phyloP scores from a whole-genome alignment of 768 basidiomycete species.

The Suillus alpinus region DNA sequence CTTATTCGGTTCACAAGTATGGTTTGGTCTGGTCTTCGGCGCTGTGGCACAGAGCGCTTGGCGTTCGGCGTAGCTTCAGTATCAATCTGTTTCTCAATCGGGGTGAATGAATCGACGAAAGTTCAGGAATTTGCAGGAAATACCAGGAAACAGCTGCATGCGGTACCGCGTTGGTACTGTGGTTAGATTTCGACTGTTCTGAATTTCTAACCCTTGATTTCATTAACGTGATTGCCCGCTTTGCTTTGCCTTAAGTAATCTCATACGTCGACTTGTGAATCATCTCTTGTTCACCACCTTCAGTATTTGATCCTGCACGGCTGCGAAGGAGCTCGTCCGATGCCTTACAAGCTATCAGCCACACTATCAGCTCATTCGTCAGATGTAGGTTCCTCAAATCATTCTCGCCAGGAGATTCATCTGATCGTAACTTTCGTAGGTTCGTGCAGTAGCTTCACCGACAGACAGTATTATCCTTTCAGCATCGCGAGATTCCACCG shows the following conservation, averaged over 20 bases:
- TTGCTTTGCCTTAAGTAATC: not conserved
- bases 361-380: conserved; percentile 66
- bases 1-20: not conserved
- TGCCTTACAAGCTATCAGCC: conserved; percentile 79
- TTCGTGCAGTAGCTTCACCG: conserved; percentile 78
- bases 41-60: not conserved
- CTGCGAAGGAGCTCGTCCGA: conserved; percentile 25
- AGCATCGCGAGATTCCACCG: conserved; percentile 88
- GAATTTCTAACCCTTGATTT: not conserved
- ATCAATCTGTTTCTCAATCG: not conserved
- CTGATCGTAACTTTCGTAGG: conserved; percentile 46
- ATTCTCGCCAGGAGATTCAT: conserved; percentile 9
- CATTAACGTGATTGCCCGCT: not conserved
- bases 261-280: not conserved
- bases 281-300: not conserved
- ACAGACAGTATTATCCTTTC: conserved; percentile 79
- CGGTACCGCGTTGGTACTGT: not conserved
- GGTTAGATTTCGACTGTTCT: conserved; percentile 6
- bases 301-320: not conserved
- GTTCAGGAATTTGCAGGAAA: conserved; percentile 5
- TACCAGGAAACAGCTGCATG: not conserved
- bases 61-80: not conserved
- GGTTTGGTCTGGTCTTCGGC: not conserved
- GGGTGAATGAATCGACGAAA: not conserved
- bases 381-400: conserved; percentile 54